Evolutionary conservation across 1,139 yeast genomes (phyloP).

Genomic region (Suhomyces bolitotheri): DNA sequence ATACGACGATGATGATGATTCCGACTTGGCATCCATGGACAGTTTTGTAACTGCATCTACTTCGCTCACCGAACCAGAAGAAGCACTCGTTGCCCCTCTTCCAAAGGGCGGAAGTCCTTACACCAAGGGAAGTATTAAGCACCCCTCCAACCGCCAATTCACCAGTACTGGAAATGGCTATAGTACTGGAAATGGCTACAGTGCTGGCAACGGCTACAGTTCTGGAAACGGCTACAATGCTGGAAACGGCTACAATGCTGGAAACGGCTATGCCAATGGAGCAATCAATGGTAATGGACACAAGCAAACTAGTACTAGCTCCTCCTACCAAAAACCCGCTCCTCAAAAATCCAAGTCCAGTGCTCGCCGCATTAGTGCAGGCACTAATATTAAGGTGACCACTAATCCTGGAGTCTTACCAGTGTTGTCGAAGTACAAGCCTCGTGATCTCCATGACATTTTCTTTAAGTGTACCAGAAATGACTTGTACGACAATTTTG

Average conservation of each 20-base stretch:
- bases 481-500: conserved; percentile 38
- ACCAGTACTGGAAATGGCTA: conserved; percentile 9
- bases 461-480: conserved; percentile 26
- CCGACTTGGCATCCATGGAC: conserved; percentile 31
- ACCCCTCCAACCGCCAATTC: conserved; percentile 7
- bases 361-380: background rate
- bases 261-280: background rate
- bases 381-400: conserved; percentile 14
- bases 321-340: background rate
- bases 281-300: background rate
- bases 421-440: conserved; percentile 25
- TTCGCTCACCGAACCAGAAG: conserved; percentile 25
- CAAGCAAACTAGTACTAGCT: background rate
- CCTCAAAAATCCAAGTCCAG: background rate
- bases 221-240: conserved; percentile 5
- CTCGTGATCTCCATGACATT: conserved; percentile 29
- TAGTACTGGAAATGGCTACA: conserved; percentile 6
- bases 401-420: conserved; percentile 21
- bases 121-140: conserved; percentile 11
- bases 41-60: conserved; percentile 43
- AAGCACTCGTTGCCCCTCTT: conserved; percentile 2
- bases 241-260: no score
- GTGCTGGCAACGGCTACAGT: conserved; percentile 5
- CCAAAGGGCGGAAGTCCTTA: conserved; percentile 12
- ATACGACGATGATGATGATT: conserved; percentile 21